Evolutionary conservation across 306 rosid species (phyloP).

Genomic region (Luffa acutangula): DNA sequence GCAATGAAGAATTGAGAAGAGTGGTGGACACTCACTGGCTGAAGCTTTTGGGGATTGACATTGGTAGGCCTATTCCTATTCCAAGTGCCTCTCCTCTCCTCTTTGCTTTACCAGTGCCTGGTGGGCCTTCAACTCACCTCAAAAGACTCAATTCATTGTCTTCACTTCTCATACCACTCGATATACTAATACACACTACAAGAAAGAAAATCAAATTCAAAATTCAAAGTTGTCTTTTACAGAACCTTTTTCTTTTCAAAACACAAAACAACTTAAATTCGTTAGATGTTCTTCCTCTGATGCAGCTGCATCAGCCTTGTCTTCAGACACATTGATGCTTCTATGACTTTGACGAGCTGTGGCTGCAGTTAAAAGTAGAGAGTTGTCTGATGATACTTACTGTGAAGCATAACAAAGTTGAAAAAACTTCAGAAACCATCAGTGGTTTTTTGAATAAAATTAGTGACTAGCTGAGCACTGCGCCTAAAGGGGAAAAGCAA

Average conservation of each 20-base stretch:
- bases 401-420: slow-evolving; percentile 1
- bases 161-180: neutral
- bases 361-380: neutral
- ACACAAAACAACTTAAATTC: neutral
- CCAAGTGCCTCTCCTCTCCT: neutral
- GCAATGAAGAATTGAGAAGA: neutral
- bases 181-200: neutral
- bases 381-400: neutral
- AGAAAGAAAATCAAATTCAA: neutral
- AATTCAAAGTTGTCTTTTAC: neutral
- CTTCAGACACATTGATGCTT: slow-evolving; percentile 1
- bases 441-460: neutral
- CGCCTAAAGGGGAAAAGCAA: neutral
- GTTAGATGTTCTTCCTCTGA: neutral
- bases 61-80: neutral
- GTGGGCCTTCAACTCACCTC: slow-evolving; percentile 4
- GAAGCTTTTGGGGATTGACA: neutral
- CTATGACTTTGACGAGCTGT: neutral
- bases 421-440: neutral
- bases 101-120: neutral
- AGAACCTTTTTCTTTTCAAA: neutral
- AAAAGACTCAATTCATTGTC: slow-evolving; percentile 1
- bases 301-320: neutral
- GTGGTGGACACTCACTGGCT: neutral
- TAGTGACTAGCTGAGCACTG: neutral